Base-by-base conservation (phyloP, 768 basidiomycete genomes). In the Mycena leptocephala region DNA sequence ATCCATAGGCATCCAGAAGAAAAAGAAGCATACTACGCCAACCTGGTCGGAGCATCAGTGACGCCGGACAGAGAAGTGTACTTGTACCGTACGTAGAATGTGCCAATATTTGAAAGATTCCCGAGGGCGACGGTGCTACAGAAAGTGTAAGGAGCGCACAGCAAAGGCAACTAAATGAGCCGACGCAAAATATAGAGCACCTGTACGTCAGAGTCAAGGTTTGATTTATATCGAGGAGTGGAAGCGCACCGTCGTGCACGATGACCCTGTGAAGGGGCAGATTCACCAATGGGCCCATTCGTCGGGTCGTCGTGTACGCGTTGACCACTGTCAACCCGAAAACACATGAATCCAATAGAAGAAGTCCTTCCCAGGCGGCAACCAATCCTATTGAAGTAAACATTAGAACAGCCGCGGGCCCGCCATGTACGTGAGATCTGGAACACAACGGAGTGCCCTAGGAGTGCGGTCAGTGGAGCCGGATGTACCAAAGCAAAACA, bases 111-210 rank as follows among this genome's bases (percentile, higher is more conserved):
- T n/a, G 88, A 82, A 18, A 90, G 76, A 76, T 90, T 90, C 18
- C 88, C 88, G 5, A 88, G 69, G 1, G 86, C 90, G 90, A 92
- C 92, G 51, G 89, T 85, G 9, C 92, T 92, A 46, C 11, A 26
- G 20, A 56, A 63, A 35, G 6, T 7, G 35, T 41, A 2, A 63
- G 61, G 20, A 22, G 9, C 22, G 20, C 16, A 13, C 35, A 37
- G 30, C 33, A 63, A 24, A 37, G 22, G 39, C 3, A 18, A 22
- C 16, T 8, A 5, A 13, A 22, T 62, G 5, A 63, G 22, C 18
- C 11, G n/a, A n/a, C 64, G 22, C 65, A 11, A 53, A 53, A 51
- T 67, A 67, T 18, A 48, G 39, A 22, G 65, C 65, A 2, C 61
- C 61, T 63, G 22, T 1, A 41, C 5, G 37, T 58, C 8, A 70